Percentiles rank a stretch among this genome's conserved stretches.
Conservation (phyloP, 208 protist genomes). For the Leishmania arabica region DNA sequence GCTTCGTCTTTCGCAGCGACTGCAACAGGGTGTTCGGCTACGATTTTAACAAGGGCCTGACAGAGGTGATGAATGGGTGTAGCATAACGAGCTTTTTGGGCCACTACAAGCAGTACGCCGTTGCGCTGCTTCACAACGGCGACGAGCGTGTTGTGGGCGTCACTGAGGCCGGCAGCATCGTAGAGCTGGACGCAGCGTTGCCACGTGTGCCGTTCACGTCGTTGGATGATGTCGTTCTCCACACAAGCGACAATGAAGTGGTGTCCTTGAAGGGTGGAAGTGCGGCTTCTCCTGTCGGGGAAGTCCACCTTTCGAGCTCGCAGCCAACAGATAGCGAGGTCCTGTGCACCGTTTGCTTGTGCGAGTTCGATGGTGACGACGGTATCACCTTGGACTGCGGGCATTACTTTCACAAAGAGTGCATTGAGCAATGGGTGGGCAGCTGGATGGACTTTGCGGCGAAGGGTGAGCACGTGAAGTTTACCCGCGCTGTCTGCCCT, state of each 20-base stretch:
- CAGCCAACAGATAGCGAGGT: constrained; percentile 34
- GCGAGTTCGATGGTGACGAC: constrained; percentile 70
- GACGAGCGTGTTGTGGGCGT: constrained; percentile 20
- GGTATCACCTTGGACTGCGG: constrained; percentile 86
- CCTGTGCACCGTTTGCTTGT: constrained; percentile 79
- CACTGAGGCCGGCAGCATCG: constrained; percentile 29
- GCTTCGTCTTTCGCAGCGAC: constrained; percentile 64
- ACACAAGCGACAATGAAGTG: constrained; percentile 5
- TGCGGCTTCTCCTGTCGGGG: background rate
- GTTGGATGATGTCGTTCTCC: constrained; percentile 27
- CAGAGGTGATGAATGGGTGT: constrained; percentile 23
- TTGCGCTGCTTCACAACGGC: constrained; percentile 20
- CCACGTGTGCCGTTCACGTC: constrained; percentile 8
- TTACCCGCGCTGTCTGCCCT: constrained; percentile 84
- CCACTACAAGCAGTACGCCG: constrained; percentile 40
- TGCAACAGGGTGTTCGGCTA: constrained; percentile 50
- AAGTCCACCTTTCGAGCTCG: constrained; percentile 17
- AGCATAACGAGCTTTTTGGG: constrained; percentile 35
- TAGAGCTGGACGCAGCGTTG: constrained; percentile 15
- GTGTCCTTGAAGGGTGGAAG: constrained; percentile 23
- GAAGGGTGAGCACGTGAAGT: constrained; percentile 81
- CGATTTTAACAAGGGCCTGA: constrained; percentile 70
- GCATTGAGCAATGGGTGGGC: constrained; percentile 68
- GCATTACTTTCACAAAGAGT: constrained; percentile 83
- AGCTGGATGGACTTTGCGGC: constrained; percentile 66